phyloP scores from a whole-genome alignment of 148 eudicot genomes.

The Rhododendron henanense region DNA sequence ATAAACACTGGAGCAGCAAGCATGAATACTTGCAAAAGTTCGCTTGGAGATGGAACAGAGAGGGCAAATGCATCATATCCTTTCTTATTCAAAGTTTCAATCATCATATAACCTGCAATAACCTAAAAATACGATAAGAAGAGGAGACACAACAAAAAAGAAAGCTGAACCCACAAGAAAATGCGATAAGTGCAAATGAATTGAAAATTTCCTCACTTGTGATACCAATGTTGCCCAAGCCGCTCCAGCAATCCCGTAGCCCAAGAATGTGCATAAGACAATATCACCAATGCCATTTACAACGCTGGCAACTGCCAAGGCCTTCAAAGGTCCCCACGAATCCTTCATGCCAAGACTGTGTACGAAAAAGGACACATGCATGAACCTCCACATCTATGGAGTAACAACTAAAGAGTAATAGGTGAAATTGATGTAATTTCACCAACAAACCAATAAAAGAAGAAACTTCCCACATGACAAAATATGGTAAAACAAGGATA shows the following conservation, averaged over 20 bases:
- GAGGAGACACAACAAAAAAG: neutral
- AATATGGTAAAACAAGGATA: neutral
- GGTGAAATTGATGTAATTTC: neutral
- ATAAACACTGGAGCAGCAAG: constrained; percentile 89
- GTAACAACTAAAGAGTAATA: neutral
- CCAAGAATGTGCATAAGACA: constrained; percentile 61
- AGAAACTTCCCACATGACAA: neutral
- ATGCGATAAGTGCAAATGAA: neutral
- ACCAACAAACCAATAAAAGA: neutral
- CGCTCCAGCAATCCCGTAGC: constrained; percentile 92
- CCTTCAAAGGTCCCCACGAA: constrained; percentile 97
- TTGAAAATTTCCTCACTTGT: constrained; percentile 43
- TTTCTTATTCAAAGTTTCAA: constrained; percentile 66
- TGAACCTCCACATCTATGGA: neutral
- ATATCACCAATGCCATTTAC: constrained; percentile 80
- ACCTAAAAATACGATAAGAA: constrained; percentile 37
- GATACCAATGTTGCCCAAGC: constrained; percentile 97
- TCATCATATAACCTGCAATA: constrained; percentile 88
- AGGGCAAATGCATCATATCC: constrained; percentile 77
- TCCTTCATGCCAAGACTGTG: constrained; percentile 97
- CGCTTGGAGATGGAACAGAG: constrained; percentile 51
- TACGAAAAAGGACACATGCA: constrained; percentile 10
- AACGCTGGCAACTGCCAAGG: constrained; percentile 78
- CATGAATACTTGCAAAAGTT: constrained; percentile 60
- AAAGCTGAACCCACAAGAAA: constrained; percentile 1